A percentile compares a stretch with the other conserved stretches of the same genome.
These are phyloP conservation scores for Polygonum aviculare DNA, from an alignment of 148 eudicot genomes.

Conservation along the genomic window DNA sequence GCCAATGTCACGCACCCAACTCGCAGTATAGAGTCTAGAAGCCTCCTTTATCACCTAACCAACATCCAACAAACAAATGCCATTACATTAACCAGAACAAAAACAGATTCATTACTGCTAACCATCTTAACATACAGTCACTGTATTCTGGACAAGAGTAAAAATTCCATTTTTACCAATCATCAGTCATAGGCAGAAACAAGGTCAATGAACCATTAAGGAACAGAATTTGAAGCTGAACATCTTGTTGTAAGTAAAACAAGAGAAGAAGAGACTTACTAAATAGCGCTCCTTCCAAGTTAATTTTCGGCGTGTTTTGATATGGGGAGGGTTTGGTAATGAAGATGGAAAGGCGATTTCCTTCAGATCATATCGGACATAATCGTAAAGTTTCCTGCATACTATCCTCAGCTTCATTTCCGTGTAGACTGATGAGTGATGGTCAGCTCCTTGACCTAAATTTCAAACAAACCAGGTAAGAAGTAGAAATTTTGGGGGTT, in stretches of 20 bases:
- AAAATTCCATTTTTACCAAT: background rate
- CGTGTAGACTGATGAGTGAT: background rate
- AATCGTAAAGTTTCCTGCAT: slow-evolving; percentile 51
- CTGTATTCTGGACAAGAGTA: background rate
- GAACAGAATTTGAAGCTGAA: background rate
- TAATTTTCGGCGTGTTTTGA: slow-evolving; percentile 58
- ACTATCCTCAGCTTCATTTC: slow-evolving; percentile 62
- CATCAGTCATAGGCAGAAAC: background rate
- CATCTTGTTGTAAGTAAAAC: background rate
- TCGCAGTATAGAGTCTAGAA: slow-evolving; percentile 64
- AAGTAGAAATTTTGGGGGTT: no score
- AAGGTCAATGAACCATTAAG: background rate
- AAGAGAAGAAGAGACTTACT: slow-evolving; percentile 33
- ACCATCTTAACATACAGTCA: background rate
- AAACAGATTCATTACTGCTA: background rate
- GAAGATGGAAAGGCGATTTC: slow-evolving; percentile 95
- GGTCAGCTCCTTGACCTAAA: background rate
- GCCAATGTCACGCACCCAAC: slow-evolving; percentile 96
- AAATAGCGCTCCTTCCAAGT: slow-evolving; percentile 65
- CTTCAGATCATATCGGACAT: slow-evolving; percentile 80
- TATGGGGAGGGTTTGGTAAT: slow-evolving; percentile 78
- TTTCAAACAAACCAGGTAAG: background rate
- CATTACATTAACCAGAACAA: background rate
- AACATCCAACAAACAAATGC: slow-evolving; percentile 1
- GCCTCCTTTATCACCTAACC: slow-evolving; percentile 78